Evolutionary conservation across 2,329 filamentous ascomycete species (phyloP), one percentile per base, ranked within the genome.

Genomic region (Chrysoporthe puriensis): DNA sequence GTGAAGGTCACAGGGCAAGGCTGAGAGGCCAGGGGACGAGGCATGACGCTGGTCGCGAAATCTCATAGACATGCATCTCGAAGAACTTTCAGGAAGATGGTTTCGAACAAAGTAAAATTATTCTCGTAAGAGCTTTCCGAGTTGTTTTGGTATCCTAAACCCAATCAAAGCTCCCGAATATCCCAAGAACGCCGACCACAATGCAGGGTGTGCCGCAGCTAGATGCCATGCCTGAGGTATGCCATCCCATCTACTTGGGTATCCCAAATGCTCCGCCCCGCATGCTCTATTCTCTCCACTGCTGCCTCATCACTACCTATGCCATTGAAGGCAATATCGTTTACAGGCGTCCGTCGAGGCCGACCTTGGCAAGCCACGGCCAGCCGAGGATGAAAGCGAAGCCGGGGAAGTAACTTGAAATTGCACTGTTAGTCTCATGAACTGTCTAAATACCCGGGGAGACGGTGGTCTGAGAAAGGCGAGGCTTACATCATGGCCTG

Each of bases 361-460:
- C 14, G 13, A 59, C n/a, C 52, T 67, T 57, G 59, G 71, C 71
- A 11, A 74, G 46, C 13, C 71, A 68, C 1, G 80, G 80, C 80
- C 80, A 82, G 63, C 77, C 77, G n/a, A 82, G 76, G 56, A 80
- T 71, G 9, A 74, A 34, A 4, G 68, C 70, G 52, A 77, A 73
- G 42, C 70, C 71, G 2, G 79, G 78, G 70, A 80, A 70, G 74
- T 76, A 82, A 48, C 79, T 81, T 69, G 50, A 11, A 44, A 60
- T 14, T 21, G 40, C 21, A 36, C 42, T 21, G 14, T 40, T 32
- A 43, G n/a, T 32, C n/a, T 42, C 50, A 34, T 32, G 48, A 11
- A 26, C 26, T 26, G 26, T 26, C 26, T 26, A 26, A 26, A 26
- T 26, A 26, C 26, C 26, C 26, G 2, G 26, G 26, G 26, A 26